A percentile compares a stretch with the other conserved stretches of the same genome.
These are phyloP conservation scores for Evansstolkia leycettana DNA, from an alignment of 495 filamentous ascomycete genomes.

Conservation along the genomic window DNA sequence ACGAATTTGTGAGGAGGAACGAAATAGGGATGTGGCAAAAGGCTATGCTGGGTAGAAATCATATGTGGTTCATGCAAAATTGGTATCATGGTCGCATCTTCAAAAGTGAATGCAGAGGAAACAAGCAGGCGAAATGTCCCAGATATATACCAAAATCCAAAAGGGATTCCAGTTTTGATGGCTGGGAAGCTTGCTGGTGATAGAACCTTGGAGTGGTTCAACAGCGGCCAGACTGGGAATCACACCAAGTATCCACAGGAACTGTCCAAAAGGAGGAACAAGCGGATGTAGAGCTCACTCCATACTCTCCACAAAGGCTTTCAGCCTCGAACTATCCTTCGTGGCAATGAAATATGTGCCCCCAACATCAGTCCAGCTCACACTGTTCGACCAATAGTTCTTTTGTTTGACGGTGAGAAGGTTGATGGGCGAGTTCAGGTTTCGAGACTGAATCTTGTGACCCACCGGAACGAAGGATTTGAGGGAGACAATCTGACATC, in stretches of 20 bases:
- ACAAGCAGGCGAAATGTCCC: too few species aligned
- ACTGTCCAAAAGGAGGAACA: neutral
- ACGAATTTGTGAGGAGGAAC: too few species aligned
- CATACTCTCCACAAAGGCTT: conserved; percentile 30
- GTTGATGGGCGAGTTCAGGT: conserved; percentile 64
- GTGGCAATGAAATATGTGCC: conserved; percentile 82
- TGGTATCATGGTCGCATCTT: too few species aligned
- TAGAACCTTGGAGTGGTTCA: too few species aligned
- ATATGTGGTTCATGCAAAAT: too few species aligned
- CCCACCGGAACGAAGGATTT: conserved; percentile 68
- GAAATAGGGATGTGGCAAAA: too few species aligned
- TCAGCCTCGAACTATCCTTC: conserved; percentile 53
- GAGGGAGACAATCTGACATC: conserved; percentile 73
- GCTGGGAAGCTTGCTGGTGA: too few species aligned
- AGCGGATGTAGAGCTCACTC: conserved; percentile 9
- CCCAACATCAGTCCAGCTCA: conserved; percentile 82
- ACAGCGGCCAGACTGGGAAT: neutral
- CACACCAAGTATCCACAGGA: neutral
- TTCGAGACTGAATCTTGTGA: conserved; percentile 55
- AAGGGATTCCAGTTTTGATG: too few species aligned
- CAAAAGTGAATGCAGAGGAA: too few species aligned
- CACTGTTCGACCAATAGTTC: conserved; percentile 67
- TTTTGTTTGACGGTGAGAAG: conserved; percentile 62
- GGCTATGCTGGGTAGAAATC: too few species aligned
- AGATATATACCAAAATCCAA: too few species aligned